A percentile compares a stretch with the other conserved stretches of the same genome.
Conservation (phyloP, 176 grass and related monocot genomes). For the Oropetium thomaeum region DNA sequence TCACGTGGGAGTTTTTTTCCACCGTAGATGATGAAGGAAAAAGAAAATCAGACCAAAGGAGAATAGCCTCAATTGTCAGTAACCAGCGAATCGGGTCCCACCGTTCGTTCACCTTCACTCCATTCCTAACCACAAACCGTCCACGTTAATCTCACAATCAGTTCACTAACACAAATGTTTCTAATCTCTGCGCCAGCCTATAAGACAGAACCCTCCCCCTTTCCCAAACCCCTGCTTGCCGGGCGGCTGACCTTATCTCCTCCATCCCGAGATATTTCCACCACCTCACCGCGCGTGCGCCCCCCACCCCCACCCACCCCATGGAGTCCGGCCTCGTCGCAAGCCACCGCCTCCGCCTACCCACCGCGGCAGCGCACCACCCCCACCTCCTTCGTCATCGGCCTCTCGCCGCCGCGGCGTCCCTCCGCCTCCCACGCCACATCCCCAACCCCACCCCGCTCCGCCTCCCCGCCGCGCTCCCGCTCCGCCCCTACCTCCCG, state of each 20-base stretch:
- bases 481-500: constrained; percentile 30
- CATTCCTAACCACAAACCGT: not conserved
- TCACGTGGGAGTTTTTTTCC: no score
- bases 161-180: no score
- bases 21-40: no score
- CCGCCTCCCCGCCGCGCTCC: constrained; percentile 43
- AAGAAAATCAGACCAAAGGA: no score
- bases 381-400: constrained; percentile 28
- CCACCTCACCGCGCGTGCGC: not conserved
- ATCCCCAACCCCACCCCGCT: constrained; percentile 32
- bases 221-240: constrained; percentile 30
- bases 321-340: constrained; percentile 69
- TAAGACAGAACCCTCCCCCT: constrained; percentile 14
- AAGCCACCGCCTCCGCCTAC: constrained; percentile 50
- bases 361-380: not conserved
- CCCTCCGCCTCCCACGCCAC: constrained; percentile 6
- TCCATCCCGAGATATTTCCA: constrained; percentile 18
- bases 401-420: not conserved
- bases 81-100: not conserved
- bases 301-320: no score
- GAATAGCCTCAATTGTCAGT: not conserved
- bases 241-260: constrained; percentile 42
- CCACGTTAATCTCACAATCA: not conserved
- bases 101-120: constrained; percentile 16
- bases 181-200: constrained; percentile 7